Base-by-base conservation (phyloP, 2,329 filamentous ascomycete species). In the Ascochyta lentis region DNA sequence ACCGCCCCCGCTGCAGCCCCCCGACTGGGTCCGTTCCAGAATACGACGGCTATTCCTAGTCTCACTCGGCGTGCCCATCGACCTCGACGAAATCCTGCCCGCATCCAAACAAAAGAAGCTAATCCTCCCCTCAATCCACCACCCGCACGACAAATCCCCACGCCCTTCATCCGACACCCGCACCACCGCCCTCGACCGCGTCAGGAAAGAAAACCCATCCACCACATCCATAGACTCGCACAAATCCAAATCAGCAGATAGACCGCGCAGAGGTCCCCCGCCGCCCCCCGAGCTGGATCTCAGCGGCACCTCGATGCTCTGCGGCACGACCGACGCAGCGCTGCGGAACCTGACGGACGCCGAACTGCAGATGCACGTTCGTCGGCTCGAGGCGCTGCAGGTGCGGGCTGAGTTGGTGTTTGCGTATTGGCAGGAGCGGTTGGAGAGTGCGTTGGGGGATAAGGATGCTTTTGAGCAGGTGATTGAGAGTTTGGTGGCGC, bases 21-120 rank as follows among this genome's bases (percentile, higher is more conserved):
- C 95, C 0, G 95, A 99, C 76, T 99, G 95, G 95, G 96, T 97
- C 56, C 91, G 95, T 61, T 96, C 92, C 48, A 91, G 93, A 47
- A 99, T 96, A 66, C 88, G 95, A 49, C 90, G 95, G 26, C 85
- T 99, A 24, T 99, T 99, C 74, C 86, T 99, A 38, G 93, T 99
- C 49, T 97, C 93, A 1, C 85, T 99, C 0, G 95, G 95, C 16
- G 95, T 99, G 0, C 95, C 95, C 1, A 92, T 99, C 40, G 95
- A 99, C 69, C 83, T 99, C 0, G 95, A 99, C 76, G 95, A 99
- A 79, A 98, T 99, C 51, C 85, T 99, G 7, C 95, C 95, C 0
- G 93, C 94, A 0, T 96, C 91, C 12, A 98, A 98, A 77, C 95
- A 99, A 75, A 98, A 98, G 83, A 98, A 98, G 74, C 87, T 99